Evolutionary conservation across 768 basidiomycete genomes (phyloP), one percentile per base, ranked within the genome.

Genomic region (Rhizopogon salebrosus): DNA sequence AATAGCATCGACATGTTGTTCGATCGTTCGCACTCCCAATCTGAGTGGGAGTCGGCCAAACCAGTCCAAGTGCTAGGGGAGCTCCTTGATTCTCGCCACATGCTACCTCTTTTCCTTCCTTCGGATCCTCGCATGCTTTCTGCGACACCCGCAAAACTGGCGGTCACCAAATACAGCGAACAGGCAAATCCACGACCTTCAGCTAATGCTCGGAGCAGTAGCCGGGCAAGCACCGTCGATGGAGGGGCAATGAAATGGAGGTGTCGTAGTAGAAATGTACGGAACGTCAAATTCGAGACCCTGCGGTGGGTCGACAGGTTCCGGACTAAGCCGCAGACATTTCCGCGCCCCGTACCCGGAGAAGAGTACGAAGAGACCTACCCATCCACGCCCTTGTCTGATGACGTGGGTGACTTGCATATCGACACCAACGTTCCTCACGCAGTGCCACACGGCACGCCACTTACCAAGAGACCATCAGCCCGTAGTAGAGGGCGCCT

Each of bases 71-170:
- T 85, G 23, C 78, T 94, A 1, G 94, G 94, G 27, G 97, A 99
- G 66, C 71, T 98, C 23, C 74, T 98, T 57, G 94, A 99, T 67
- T 93, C 91, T 23, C 80, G 94, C 57, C 83, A 88, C 66, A 98
- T 98, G 93, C 79, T 98, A 22, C 92, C 92, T 1, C 75, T 95
- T 43, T 75, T 83, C 20, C 83, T 97, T 45, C 95, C 95, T 6
- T 83, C 85, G 18, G 85, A 92, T 65, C 85, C 87, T 29, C 82
- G 83, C 36, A 75, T 90, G 66, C 74, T 95, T 7, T 84, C 88
- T 18, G 89, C 87, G 6, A 70, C 80, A 3, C 85, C 89, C 0
- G 76, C 68, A 45, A 81, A 76, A 59, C 60, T 29, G 48, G 46
- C 57, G 36, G 41, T 67, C n/a, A 46, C 52, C 49, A 58, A 61